These are phyloP conservation scores for Cyberlindnera meyerae DNA, from an alignment of 805 yeast species.

Conservation along the genomic window DNA sequence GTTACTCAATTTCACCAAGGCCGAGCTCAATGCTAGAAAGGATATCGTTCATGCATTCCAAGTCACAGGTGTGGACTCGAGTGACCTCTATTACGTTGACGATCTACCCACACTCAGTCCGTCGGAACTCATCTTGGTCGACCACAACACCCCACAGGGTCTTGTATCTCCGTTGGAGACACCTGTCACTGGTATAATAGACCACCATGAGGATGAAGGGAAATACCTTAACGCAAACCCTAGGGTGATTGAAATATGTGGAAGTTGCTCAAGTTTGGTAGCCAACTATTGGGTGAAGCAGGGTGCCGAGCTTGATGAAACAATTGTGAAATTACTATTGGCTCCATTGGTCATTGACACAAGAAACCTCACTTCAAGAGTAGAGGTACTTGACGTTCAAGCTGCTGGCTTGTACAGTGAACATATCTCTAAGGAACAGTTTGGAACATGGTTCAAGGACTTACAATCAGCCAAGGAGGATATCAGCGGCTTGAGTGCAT, in stretches of 20 bases:
- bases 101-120: constrained; percentile 41
- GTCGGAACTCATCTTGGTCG: constrained; percentile 53
- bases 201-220: constrained; percentile 80
- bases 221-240: constrained; percentile 50
- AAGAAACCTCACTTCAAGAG: constrained; percentile 55
- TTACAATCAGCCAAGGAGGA: constrained; percentile 53
- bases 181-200: constrained; percentile 59
- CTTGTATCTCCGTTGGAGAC: constrained; percentile 25
- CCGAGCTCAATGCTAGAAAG: constrained; percentile 62
- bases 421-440: background rate
- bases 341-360: constrained; percentile 81
- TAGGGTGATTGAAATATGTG: constrained; percentile 53
- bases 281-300: constrained; percentile 51
- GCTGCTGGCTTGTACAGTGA: constrained; percentile 38
- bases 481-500: constrained; percentile 51
- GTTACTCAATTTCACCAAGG: constrained; percentile 62
- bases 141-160: constrained; percentile 71
- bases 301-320: constrained; percentile 10
- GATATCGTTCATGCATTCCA: constrained; percentile 59
- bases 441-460: constrained; percentile 25
- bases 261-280: constrained; percentile 79
- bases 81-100: constrained; percentile 58
- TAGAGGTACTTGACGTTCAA: constrained; percentile 51
- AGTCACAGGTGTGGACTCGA: constrained; percentile 40
- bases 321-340: constrained; percentile 36